Evolutionary conservation across 177 flowering plant genomes (phyloP), one percentile per base, ranked within the genome.

Genomic region (Vitis hybrid): DNA sequence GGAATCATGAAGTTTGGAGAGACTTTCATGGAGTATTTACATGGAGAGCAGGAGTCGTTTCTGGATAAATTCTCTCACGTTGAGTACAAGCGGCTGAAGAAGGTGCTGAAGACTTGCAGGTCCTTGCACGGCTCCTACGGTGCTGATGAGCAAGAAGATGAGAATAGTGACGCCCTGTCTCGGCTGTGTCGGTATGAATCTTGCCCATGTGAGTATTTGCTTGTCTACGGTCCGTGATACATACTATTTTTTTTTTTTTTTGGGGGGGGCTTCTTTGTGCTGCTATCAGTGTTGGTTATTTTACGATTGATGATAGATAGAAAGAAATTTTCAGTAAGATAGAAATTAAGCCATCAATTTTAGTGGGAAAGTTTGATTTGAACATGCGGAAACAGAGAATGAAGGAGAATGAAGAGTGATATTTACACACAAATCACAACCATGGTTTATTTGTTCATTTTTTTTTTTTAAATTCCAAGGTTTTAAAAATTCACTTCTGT

Each of bases 1-100:
- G 62, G 18, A 61, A 77, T 19, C 62, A 92, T 92, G 97, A 92
- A 90, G 79, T 92, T 92, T 68, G 97, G 97, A 15, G 92, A 88
- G 59, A 78, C 88, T 3, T 92, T 85, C 66, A 73, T 66, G 49
- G 90, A 87, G 73, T 92, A 87, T 76, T 70, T 90, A 22, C 83
- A 81, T 3, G 86, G 85, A 53, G 91, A 90, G 3, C 83, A 82
- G 50, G 88, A 84, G 67, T 15, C 76, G 71, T 80, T 82, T 64
- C 65, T 87, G 74, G 81, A 77, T 16, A 87, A 87, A 20, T 87
- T 76, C 60, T 73, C 88, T 15, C 85, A 92, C 68, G 84, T 92
- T 8, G 95, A 88, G 67, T 92, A 92, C 71, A 90, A 88, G 77
- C 74, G 83, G 64, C 85, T 92, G 16, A 92, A 92, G 86, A 85